Conservation (phyloP, 345 rosid genomes). For the Citrus australasica region DNA sequence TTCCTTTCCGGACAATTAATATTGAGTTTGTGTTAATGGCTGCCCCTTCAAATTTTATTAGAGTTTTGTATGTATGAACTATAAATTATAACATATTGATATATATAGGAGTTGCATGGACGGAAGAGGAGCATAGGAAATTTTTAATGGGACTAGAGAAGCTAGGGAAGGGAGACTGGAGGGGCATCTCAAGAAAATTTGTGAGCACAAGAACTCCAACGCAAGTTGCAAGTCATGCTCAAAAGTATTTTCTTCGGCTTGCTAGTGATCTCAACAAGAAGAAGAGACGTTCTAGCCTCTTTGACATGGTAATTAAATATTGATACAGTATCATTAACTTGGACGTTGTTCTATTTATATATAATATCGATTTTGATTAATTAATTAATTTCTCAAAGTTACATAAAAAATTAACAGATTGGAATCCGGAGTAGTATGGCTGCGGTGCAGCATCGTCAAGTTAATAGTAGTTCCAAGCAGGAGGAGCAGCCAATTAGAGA, state of each 20-base stretch:
- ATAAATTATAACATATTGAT: neutral
- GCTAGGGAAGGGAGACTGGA: conserved; percentile 77
- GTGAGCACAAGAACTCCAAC: conserved; percentile 70
- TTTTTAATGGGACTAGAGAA: conserved; percentile 54
- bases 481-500: neutral
- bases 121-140: conserved; percentile 60
- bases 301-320: conserved; percentile 41
- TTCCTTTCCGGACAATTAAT: neutral
- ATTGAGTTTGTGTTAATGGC: neutral
- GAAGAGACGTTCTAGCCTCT: conserved; percentile 65
- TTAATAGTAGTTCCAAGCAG: neutral
- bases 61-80: neutral
- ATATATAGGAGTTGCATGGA: conserved; percentile 58
- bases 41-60: neutral
- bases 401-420: neutral
- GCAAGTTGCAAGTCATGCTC: conserved; percentile 79
- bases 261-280: conserved; percentile 37
- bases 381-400: neutral
- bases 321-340: neutral
- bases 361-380: too few species aligned
- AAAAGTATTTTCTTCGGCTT: conserved; percentile 62
- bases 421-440: neutral
- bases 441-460: neutral
- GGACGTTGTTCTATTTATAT: neutral
- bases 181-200: conserved; percentile 59